These are phyloP conservation scores for Aureobasidium sp. DNA, from an alignment of 2,329 filamentous ascomycete genomes.

Conservation along the genomic window DNA sequence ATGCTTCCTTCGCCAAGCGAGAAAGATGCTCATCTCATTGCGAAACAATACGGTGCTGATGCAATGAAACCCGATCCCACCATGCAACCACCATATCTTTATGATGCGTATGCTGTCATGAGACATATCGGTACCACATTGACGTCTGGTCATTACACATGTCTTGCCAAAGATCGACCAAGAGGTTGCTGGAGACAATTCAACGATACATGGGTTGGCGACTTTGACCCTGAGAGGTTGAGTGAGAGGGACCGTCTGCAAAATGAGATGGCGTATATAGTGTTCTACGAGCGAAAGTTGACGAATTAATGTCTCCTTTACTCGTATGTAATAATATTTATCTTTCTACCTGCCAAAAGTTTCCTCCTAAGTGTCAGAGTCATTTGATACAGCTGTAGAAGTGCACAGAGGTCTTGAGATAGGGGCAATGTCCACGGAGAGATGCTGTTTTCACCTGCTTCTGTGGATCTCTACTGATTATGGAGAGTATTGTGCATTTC, in stretches of 20 bases:
- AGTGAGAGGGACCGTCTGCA: conserved; percentile 43
- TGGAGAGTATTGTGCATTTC: too few relatives aligned
- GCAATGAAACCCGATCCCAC: conserved; percentile 30
- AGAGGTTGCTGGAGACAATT: conserved; percentile 52
- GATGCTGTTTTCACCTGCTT: not conserved
- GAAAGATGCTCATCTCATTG: conserved; percentile 22
- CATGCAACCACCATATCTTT: conserved; percentile 55
- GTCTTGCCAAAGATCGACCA: conserved; percentile 44
- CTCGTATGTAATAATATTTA: too few relatives aligned
- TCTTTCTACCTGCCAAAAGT: too few relatives aligned
- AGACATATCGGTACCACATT: conserved; percentile 62
- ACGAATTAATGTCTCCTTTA: too few relatives aligned
- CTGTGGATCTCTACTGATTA: too few relatives aligned
- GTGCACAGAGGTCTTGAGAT: not conserved
- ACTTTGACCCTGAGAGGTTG: conserved; percentile 48
- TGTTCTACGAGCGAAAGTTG: conserved; percentile 49
- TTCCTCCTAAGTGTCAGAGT: not conserved
- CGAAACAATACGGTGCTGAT: conserved; percentile 24
- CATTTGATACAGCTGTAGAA: not conserved
- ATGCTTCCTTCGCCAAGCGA: conserved; percentile 41
- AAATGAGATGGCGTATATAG: conserved; percentile 56
- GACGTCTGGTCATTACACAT: conserved; percentile 71
- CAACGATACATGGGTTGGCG: conserved; percentile 47
- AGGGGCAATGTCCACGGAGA: not conserved
- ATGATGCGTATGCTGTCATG: conserved; percentile 81